A percentile compares a stretch with the other conserved stretches of the same genome.
phyloP scores from a whole-genome alignment of 192 early-diverging fungal genomes.

The Rhizophagus prolifer region DNA sequence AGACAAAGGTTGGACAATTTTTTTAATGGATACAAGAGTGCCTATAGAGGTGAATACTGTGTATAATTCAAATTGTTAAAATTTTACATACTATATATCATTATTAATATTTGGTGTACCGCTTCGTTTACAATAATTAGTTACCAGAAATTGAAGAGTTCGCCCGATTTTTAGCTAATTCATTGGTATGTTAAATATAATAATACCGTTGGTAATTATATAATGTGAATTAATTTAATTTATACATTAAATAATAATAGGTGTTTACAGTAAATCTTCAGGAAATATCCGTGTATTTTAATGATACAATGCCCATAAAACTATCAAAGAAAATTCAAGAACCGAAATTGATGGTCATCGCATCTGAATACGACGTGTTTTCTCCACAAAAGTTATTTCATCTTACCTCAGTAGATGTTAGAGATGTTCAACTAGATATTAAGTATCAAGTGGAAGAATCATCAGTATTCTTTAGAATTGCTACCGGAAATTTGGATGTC shows the following conservation, averaged over 20 bases:
- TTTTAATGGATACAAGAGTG: constrained; percentile 75
- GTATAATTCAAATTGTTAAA: too few species aligned
- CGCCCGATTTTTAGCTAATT: constrained; percentile 64
- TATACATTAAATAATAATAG: constrained; percentile 35
- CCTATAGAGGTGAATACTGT: constrained; percentile 45
- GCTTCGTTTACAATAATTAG: neutral
- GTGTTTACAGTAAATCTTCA: constrained; percentile 77
- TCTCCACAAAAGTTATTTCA: constrained; percentile 75
- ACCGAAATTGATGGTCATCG: constrained; percentile 60
- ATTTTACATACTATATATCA: too few species aligned
- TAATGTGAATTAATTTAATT: too few species aligned
- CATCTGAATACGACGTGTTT: constrained; percentile 42
- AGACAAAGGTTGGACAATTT: constrained; percentile 60
- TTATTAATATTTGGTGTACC: neutral
- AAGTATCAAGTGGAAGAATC: constrained; percentile 40
- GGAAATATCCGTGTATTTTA: constrained; percentile 63
- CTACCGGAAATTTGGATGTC: constrained; percentile 60
- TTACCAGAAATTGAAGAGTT: constrained; percentile 60
- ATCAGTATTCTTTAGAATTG: constrained; percentile 71
- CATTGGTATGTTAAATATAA: constrained; percentile 34
- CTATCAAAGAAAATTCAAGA: constrained; percentile 66
- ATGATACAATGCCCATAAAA: constrained; percentile 56
- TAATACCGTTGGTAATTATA: neutral
- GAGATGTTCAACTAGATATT: constrained; percentile 56
- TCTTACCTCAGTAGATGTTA: constrained; percentile 59